Percentiles rank a stretch among this genome's conserved stretches.
Evolutionary conservation across 2,329 filamentous ascomycete genomes (phyloP).

Genomic region (Fusarium sp.): DNA sequence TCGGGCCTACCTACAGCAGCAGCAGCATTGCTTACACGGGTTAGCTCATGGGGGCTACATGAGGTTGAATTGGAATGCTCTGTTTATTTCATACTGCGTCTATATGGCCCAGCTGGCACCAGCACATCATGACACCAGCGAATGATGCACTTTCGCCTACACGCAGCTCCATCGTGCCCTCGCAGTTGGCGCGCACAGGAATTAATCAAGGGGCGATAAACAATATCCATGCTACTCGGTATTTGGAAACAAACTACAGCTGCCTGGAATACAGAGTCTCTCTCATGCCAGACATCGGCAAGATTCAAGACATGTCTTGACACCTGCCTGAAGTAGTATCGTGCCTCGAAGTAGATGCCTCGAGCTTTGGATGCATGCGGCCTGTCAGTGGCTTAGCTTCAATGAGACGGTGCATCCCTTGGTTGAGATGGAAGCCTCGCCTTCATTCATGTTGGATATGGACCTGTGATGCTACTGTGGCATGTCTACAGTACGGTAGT

Average conservation of each 20-base stretch:
- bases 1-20: background rate
- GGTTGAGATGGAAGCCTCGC: background rate
- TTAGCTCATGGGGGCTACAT: no score
- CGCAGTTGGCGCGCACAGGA: conserved; percentile 18
- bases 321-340: no score
- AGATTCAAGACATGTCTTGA: no score
- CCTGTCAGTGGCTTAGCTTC: background rate
- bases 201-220: background rate
- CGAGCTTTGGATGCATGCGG: background rate
- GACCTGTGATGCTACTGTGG: no score
- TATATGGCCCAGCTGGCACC: background rate
- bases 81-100: background rate
- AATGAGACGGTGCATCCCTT: background rate
- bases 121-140: conserved; percentile 17
- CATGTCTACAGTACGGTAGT: no score
- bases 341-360: no score
- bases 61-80: background rate
- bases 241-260: background rate
- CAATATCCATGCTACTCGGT: background rate
- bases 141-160: conserved; percentile 18
- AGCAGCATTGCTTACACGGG: conserved; percentile 9
- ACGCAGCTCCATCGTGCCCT: conserved; percentile 24
- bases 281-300: no score
- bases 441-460: background rate
- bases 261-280: no score